These are phyloP conservation scores for Phaeosphaeriaceae sp. DNA, from an alignment of 2,329 filamentous ascomycete species.

Conservation along the genomic window DNA sequence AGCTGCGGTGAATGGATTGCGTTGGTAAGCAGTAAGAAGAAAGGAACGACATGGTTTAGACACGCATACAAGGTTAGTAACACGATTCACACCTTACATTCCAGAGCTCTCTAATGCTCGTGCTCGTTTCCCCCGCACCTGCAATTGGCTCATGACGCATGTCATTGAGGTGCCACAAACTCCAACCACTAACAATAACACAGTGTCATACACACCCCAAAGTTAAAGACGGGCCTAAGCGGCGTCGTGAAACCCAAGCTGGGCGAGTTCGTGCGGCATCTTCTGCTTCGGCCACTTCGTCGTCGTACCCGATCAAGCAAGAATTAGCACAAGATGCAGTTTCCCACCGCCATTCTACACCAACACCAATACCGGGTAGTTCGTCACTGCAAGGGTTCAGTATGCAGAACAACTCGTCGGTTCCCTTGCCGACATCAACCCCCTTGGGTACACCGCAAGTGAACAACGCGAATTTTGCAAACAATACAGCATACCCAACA, in stretches of 20 bases:
- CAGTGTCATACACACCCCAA: slow-evolving; percentile 53
- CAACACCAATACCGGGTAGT: slow-evolving; percentile 33
- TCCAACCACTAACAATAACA: slow-evolving; percentile 27
- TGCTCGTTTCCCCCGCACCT: not conserved
- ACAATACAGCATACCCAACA: slow-evolving; percentile 33
- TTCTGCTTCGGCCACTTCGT: slow-evolving; percentile 42
- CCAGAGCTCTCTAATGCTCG: slow-evolving; percentile 7
- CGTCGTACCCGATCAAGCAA: slow-evolving; percentile 42
- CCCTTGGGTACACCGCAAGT: slow-evolving; percentile 27
- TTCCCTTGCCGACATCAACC: slow-evolving; percentile 25
- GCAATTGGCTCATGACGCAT: not conserved
- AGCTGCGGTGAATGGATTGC: slow-evolving; percentile 83
- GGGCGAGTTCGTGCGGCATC: slow-evolving; percentile 46
- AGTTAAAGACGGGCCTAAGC: slow-evolving; percentile 52
- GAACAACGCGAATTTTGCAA: slow-evolving; percentile 24
- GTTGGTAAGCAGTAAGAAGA: slow-evolving; percentile 84
- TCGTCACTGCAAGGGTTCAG: slow-evolving; percentile 32
- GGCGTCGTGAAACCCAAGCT: slow-evolving; percentile 49
- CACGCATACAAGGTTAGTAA: slow-evolving; percentile 82
- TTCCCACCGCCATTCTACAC: slow-evolving; percentile 39
- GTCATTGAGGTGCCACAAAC: slow-evolving; percentile 14
- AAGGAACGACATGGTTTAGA: slow-evolving; percentile 90
- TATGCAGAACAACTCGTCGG: slow-evolving; percentile 26
- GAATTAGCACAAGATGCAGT: slow-evolving; percentile 31
- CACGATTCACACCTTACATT: slow-evolving; percentile 9